A percentile compares a stretch with the other conserved stretches of the same genome.
These are phyloP conservation scores for Rhynchosporium agropyri DNA, from an alignment of 2,329 filamentous ascomycete genomes.

Conservation along the genomic window DNA sequence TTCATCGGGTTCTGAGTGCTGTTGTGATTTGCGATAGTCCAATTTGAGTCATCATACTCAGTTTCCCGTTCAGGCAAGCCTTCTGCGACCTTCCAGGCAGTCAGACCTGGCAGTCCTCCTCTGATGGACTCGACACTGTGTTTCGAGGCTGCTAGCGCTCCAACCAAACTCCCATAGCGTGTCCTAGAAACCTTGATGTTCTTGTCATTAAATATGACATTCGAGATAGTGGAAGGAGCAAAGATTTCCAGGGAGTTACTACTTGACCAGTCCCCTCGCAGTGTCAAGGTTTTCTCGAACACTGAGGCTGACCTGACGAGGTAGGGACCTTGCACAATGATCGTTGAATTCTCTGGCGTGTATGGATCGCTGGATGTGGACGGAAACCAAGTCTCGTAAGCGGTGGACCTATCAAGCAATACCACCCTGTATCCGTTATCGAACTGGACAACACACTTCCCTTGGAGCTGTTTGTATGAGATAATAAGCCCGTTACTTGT, in stretches of 20 bases:
- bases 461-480: constrained; percentile 52
- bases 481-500: constrained; percentile 48
- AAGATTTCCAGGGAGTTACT: constrained; percentile 50
- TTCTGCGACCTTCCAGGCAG: constrained; percentile 45
- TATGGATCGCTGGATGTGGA: constrained; percentile 48
- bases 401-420: constrained; percentile 55
- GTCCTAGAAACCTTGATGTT: constrained; percentile 43
- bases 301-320: constrained; percentile 51
- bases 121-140: constrained; percentile 24
- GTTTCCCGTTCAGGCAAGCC: constrained; percentile 47
- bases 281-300: constrained; percentile 44
- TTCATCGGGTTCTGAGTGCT: constrained; percentile 46
- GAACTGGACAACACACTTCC: constrained; percentile 51
- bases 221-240: constrained; percentile 49
- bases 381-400: constrained; percentile 61
- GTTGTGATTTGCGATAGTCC: constrained; percentile 46
- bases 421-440: constrained; percentile 53
- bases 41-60: constrained; percentile 48
- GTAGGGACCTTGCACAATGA: constrained; percentile 56
- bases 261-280: constrained; percentile 51
- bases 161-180: constrained; percentile 47
- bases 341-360: constrained; percentile 43
- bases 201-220: constrained; percentile 56
- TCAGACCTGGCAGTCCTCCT: constrained; percentile 29
- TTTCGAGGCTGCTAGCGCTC: constrained; percentile 39